These are phyloP conservation scores for Anisogramma anomala DNA, from an alignment of 2,329 filamentous ascomycete species.

Conservation along the genomic window DNA sequence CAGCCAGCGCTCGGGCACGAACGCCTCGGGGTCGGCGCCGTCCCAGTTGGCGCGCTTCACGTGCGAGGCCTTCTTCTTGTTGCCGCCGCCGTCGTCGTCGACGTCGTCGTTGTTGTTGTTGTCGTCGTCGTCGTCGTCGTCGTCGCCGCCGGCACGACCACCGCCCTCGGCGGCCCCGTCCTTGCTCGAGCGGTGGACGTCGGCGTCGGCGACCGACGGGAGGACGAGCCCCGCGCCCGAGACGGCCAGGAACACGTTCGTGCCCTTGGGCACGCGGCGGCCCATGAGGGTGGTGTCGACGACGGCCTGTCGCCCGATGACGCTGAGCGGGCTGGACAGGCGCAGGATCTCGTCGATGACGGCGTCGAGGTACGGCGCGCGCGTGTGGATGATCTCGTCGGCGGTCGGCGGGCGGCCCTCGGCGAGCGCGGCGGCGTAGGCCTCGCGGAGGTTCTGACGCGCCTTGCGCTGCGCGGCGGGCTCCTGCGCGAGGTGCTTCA, in stretches of 20 bases:
- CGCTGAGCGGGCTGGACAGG: slow-evolving; percentile 16
- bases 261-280: slow-evolving; percentile 20
- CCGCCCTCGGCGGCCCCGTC: slow-evolving; percentile 4
- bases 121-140: not conserved
- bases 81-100: slow-evolving; percentile 9
- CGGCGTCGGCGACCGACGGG: not conserved
- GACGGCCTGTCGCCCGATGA: slow-evolving; percentile 18
- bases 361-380: slow-evolving; percentile 23
- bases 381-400: slow-evolving; percentile 16
- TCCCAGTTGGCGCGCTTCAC: slow-evolving; percentile 10
- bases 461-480: slow-evolving; percentile 20
- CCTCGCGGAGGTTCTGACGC: slow-evolving; percentile 10
- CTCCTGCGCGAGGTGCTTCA: slow-evolving; percentile 20
- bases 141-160: not conserved
- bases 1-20: slow-evolving; percentile 1
- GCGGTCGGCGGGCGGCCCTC: slow-evolving; percentile 18
- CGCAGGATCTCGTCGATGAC: slow-evolving; percentile 24
- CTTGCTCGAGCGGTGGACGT: too few species aligned
- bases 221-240: slow-evolving; percentile 6
- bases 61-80: slow-evolving; percentile 12
- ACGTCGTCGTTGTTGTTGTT: not conserved
- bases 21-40: slow-evolving; percentile 1
- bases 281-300: slow-evolving; percentile 21
- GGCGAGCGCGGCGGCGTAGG: slow-evolving; percentile 7
- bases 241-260: slow-evolving; percentile 12